Evolutionary conservation across 805 yeast genomes (phyloP), one percentile per base, ranked within the genome.

Genomic region (Metschnikowia santaceciliae): DNA sequence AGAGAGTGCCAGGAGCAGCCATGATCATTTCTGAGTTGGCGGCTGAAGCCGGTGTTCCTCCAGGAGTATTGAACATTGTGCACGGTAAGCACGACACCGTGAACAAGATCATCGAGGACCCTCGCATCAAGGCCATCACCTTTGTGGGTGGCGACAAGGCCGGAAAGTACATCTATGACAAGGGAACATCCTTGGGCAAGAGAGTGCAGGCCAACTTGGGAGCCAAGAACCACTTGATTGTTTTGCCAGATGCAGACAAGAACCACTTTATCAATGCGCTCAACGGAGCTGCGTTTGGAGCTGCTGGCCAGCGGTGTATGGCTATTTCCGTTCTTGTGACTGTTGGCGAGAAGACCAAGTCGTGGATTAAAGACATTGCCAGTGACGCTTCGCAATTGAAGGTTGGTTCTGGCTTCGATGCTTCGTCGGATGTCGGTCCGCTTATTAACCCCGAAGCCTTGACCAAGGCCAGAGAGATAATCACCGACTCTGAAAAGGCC

Each of bases 271-370:
- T 86, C 58, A 82, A 81, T 63, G 84, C 87, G 49, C 71, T 86
- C 44, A 82, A 76, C 52, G 86, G 89, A 46, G 90, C 91, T 48
- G 88, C 90, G 22, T 86, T 86, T 67, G 90, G 91, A 32, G 90
- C 91, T 47, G 90, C 91, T 17, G 92, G 91, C 54, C 92, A 86
- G 75, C 81, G 90, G 64, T 86, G 92, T 70, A 82, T 86, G 87
- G 88, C 89, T 10, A 81, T 86, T 48, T 83, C 87, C 20, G 87
- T 83, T 34, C 73, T 86, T 55, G 87, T 86, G 46, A 79, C 88
- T 17, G 90, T 86, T 22, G 90, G 90, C 38, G 52, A 49, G 22
- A 74, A 77, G 54, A 75, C 87, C 54, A 76, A 76, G 62, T 78
- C 77, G 54, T 84, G 89, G 88, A 69, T 85, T 48, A 59, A 70